Conservation (phyloP, 2,329 filamentous ascomycete species). For the Teratosphaeria nubilosa region DNA sequence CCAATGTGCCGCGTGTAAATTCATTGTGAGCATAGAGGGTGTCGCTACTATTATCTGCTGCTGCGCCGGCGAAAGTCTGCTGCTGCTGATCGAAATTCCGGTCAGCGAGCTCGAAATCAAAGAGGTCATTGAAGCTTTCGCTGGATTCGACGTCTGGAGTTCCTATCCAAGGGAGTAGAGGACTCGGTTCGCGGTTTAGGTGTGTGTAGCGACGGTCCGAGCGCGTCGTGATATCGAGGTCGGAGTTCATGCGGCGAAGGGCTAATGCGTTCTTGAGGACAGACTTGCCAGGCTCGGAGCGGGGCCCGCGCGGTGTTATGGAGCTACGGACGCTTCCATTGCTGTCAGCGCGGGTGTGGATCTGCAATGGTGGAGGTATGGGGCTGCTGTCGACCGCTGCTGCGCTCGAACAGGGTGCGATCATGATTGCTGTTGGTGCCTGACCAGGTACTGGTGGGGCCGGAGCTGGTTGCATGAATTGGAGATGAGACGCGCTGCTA, state of each 20-base stretch:
- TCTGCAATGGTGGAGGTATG: not conserved
- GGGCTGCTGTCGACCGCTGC: not conserved
- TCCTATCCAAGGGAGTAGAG: conserved; percentile 21
- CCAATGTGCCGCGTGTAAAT: conserved; percentile 9
- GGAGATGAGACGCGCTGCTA: not conserved
- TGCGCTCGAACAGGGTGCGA: not conserved
- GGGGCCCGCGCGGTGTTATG: conserved; percentile 14
- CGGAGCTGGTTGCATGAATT: not conserved
- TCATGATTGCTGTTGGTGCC: not conserved
- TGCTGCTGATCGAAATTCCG: not conserved
- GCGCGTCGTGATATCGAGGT: conserved; percentile 20
- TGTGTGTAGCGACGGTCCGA: conserved; percentile 29
- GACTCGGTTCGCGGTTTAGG: conserved; percentile 31
- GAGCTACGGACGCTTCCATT: not conserved
- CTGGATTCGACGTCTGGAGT: conserved; percentile 7
- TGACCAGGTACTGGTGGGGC: not conserved
- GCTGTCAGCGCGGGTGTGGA: not conserved
- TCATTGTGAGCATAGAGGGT: conserved; percentile 2
- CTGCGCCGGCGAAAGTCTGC: not conserved
- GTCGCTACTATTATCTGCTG: conserved; percentile 2
- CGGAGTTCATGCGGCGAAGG: conserved; percentile 35
- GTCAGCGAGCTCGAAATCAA: conserved; percentile 12
- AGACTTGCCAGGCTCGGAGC: conserved; percentile 26
- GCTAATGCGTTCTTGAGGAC: conserved; percentile 30
- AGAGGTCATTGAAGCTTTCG: conserved; percentile 15